Conservation (phyloP, 129 eudicot genomes). For the Dittrichia graveolens region DNA sequence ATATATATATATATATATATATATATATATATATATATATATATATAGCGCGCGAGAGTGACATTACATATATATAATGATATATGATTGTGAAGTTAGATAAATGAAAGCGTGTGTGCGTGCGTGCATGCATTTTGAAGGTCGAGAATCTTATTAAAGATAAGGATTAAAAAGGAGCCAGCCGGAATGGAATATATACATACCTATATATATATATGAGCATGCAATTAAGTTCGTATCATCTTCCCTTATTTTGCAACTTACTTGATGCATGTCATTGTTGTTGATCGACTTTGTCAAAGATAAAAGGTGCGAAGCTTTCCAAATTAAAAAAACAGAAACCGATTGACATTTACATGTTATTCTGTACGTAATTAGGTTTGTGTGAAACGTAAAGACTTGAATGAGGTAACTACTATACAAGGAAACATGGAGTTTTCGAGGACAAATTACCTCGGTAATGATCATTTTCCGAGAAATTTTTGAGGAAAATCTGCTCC, state of each 20-base stretch:
- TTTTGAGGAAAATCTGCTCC: too few relatives aligned
- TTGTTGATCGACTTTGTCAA: not conserved
- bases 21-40: too few relatives aligned
- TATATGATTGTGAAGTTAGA: conserved; percentile 16
- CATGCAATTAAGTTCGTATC: conserved; percentile 12
- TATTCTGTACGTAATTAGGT: not conserved
- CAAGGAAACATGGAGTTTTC: too few relatives aligned
- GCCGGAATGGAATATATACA: conserved; percentile 16
- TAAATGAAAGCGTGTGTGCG: not conserved
- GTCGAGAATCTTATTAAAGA: conserved; percentile 35
- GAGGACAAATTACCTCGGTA: too few relatives aligned
- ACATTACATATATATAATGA: too few relatives aligned
- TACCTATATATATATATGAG: too few relatives aligned
- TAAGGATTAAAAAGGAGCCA: conserved; percentile 16
- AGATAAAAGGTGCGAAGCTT: conserved; percentile 12
- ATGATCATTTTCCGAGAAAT: too few relatives aligned
- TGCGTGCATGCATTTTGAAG: not conserved
- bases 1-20: too few relatives aligned
- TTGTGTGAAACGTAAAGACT: too few relatives aligned
- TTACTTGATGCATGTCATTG: conserved; percentile 18
- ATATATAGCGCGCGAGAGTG: too few relatives aligned
- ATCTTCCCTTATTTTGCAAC: conserved; percentile 19
- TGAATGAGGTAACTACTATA: too few relatives aligned
- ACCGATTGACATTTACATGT: conserved; percentile 17
- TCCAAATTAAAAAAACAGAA: not conserved